Evolutionary conservation across 345 rosid genomes (phyloP).

Genomic region (Eucalyptus curtisii): DNA sequence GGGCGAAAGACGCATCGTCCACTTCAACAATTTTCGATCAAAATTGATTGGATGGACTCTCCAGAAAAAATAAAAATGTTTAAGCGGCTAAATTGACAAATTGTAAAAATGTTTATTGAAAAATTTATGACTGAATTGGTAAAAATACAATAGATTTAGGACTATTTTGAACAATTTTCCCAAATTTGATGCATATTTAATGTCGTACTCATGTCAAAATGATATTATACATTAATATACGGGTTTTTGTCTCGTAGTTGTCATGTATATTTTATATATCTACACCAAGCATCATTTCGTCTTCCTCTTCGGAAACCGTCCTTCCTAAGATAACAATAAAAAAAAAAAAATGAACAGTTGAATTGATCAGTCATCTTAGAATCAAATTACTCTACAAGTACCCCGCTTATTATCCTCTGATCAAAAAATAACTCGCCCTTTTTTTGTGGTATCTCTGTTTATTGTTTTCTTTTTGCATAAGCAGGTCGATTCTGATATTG

Average conservation of each 20-base stretch:
- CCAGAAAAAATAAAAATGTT: too few species aligned
- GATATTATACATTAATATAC: background rate
- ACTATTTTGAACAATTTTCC: too few species aligned
- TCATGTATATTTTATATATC: background rate
- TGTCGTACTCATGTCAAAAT: background rate
- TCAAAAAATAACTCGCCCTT: background rate
- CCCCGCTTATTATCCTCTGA: background rate
- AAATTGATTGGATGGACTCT: too few species aligned
- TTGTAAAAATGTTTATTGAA: too few species aligned
- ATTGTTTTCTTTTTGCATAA: too few species aligned
- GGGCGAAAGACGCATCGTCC: too few species aligned
- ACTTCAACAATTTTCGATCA: too few species aligned
- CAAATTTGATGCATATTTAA: background rate
- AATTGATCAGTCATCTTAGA: background rate
- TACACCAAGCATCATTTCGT: background rate
- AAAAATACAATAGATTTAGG: too few species aligned
- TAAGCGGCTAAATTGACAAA: too few species aligned
- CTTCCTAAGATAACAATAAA: background rate
- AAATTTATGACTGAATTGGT: too few species aligned
- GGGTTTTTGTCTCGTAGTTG: background rate
- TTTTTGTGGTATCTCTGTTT: background rate
- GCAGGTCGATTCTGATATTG: too few species aligned
- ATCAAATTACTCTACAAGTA: background rate
- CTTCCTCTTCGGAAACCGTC: background rate
- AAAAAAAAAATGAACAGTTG: background rate